Evolutionary conservation across 257 asterid genomes (phyloP).

Genomic region (Nicotiana tomentosiformis): DNA sequence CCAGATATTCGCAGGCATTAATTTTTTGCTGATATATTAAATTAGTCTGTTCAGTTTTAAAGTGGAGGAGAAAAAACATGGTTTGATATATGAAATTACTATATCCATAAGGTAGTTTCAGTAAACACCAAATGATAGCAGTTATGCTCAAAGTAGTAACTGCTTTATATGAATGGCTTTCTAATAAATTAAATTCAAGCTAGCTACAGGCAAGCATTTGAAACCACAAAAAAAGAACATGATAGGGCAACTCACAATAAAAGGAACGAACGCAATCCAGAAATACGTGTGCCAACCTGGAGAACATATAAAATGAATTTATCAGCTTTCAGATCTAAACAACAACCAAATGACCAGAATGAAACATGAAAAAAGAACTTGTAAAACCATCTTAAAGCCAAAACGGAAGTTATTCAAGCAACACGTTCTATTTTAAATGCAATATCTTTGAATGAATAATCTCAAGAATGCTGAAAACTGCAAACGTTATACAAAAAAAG

Average conservation of each 20-base stretch:
- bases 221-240: neutral
- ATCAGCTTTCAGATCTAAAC: neutral
- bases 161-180: neutral
- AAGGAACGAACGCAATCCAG: conserved; percentile 90
- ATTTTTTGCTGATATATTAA: neutral
- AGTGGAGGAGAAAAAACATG: neutral
- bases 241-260: conserved; percentile 50
- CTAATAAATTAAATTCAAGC: neutral
- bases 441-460: neutral
- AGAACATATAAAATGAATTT: conserved; percentile 5
- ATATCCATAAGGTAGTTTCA: neutral
- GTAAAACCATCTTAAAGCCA: neutral
- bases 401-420: neutral
- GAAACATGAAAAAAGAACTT: neutral
- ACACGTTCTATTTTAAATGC: neutral
- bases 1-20: neutral
- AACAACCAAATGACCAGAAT: neutral
- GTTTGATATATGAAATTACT: neutral
- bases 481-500: neutral
- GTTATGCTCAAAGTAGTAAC: neutral
- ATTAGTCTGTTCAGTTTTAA: neutral
- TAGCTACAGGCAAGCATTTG: neutral
- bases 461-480: neutral
- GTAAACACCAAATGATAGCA: neutral
- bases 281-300: conserved; percentile 98